Evolutionary conservation across 495 filamentous ascomycete genomes (phyloP), one percentile per base, ranked within the genome.

Genomic region (Massariosphaeria phaeospora): DNA sequence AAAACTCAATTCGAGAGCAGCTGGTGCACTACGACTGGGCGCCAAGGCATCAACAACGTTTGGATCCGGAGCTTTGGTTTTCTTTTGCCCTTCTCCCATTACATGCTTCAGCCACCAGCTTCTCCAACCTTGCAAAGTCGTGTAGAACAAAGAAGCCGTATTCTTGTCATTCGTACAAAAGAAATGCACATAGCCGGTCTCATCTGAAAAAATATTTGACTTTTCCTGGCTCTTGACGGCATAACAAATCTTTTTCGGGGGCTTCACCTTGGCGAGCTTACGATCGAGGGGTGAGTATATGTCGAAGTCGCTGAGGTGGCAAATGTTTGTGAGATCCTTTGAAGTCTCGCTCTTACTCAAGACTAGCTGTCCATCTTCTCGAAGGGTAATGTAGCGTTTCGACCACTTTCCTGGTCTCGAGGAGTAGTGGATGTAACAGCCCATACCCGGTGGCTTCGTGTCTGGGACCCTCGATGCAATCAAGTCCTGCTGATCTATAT

Each of bases 191-290:
- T 87, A 98, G 51, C 90, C 89, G 21, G 86, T 81, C 0, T 83
- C 85, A 29, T 82, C 84, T 30, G 87, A 65, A 63, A 97, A 98
- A 65, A 95, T 82, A 29, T 77, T 84, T 4, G 84, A 83, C 62
- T 94, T 96, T 65, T 97, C 84, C 68, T 96, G 93, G 56, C 88
- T 94, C 67, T 95, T 96, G 59, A 98, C 77, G 2, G 88, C 91
- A 64, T 84, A 91, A 68, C 88, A 95, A 48, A 83, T 74, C 63
- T 85, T 80, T 21, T 82, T 81, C 23, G 84, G 78, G 5, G 79
- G 70, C 41, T 66, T 70, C 47, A 73, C 63, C 51, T 67, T 69
- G 9, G 52, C 8, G 21, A 59, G 17, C 54, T 85, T 79, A 12
- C 79, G 76, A 33, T 81, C 75, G 2, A 79, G 84, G 9, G 88